phyloP scores from a whole-genome alignment of 2,329 filamentous ascomycete species.

The Stenocarpella maydis region DNA sequence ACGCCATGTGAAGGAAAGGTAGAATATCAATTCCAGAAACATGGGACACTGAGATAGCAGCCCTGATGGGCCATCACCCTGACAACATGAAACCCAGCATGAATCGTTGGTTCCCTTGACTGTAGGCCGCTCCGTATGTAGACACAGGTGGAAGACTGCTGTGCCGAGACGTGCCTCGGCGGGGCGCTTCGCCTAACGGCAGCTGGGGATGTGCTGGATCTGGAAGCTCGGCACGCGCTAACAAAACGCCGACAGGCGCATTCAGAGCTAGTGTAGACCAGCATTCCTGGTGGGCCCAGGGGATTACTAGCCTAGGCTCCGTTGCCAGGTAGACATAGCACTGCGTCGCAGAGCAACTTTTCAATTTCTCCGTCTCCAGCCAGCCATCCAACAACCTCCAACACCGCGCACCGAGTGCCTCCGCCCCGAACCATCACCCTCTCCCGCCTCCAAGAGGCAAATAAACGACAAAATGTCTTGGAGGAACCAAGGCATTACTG shows the following conservation, averaged over 20 bases:
- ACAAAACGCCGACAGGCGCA: constrained; percentile 13
- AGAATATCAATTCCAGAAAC: too few species aligned
- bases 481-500: constrained; percentile 86
- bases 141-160: too few species aligned
- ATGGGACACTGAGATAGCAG: background rate
- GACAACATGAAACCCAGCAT: too few species aligned
- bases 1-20: background rate
- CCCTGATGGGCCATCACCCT: too few species aligned
- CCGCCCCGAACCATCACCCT: constrained; percentile 18
- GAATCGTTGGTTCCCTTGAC: too few species aligned
- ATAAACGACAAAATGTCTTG: constrained; percentile 62
- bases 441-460: constrained; percentile 8
- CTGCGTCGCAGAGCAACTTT: constrained; percentile 23
- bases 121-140: too few species aligned
- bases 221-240: constrained; percentile 8
- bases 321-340: background rate
- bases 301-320: background rate
- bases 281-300: background rate
- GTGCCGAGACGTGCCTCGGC: too few species aligned
- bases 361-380: constrained; percentile 2
- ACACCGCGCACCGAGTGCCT: constrained; percentile 39
- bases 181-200: too few species aligned
- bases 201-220: too few species aligned
- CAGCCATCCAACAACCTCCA: constrained; percentile 5
- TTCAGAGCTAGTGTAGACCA: background rate